These are phyloP conservation scores for Chlorella sp. DNA, from an alignment of 139 green algal genomes.

Conservation along the genomic window DNA sequence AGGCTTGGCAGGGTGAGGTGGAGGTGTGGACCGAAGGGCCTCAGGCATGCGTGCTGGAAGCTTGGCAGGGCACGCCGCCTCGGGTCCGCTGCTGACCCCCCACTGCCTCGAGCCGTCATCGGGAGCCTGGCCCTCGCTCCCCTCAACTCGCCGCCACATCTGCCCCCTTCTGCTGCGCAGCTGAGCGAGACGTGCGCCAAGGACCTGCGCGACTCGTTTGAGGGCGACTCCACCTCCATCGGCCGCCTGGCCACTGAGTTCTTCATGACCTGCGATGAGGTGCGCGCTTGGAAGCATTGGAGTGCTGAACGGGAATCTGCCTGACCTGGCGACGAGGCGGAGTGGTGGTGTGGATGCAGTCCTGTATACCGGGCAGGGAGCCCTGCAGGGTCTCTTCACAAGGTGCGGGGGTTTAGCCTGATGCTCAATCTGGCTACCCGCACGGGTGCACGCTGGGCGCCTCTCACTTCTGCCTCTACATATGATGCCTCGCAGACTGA, in stretches of 20 bases:
- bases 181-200: not conserved
- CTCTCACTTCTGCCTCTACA: too few relatives aligned
- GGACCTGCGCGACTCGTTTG: not conserved
- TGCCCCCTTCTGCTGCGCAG: not conserved
- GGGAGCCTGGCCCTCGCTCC: not conserved
- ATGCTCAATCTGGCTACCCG: too few relatives aligned
- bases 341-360: too few relatives aligned
- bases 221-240: not conserved
- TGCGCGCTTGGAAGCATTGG: not conserved
- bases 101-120: not conserved
- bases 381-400: too few relatives aligned
- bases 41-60: not conserved
- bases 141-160: not conserved
- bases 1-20: not conserved
- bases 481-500: too few relatives aligned
- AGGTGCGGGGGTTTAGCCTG: too few relatives aligned
- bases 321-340: too few relatives aligned
- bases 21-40: not conserved
- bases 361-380: too few relatives aligned
- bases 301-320: too few relatives aligned
- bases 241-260: not conserved
- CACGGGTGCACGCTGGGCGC: too few relatives aligned
- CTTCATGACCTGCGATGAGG: conserved; percentile 4
- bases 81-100: too few relatives aligned
- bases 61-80: not conserved